Percentiles rank a stretch among this genome's conserved stretches.
Evolutionary conservation across 2,329 filamentous ascomycete genomes (phyloP).

Genomic region (Neopestalotiopsis rosae): DNA sequence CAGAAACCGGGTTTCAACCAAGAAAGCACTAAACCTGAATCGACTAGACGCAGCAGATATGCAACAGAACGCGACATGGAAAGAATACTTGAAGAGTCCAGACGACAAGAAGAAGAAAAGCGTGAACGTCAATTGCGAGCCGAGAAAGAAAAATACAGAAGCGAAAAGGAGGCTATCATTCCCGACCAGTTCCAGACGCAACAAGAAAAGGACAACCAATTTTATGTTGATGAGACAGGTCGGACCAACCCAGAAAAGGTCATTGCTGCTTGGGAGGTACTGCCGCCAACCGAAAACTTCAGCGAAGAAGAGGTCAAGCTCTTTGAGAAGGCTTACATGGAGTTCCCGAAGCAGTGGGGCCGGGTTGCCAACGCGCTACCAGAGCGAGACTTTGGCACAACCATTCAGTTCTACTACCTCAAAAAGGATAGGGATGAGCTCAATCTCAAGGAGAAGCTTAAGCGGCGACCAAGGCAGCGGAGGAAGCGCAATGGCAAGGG

Average conservation of each 20-base stretch:
- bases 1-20: slow-evolving; percentile 45
- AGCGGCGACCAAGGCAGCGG: slow-evolving; percentile 64
- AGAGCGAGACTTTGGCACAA: slow-evolving; percentile 75
- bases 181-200: slow-evolving; percentile 71
- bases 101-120: slow-evolving; percentile 72
- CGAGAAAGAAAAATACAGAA: slow-evolving; percentile 73
- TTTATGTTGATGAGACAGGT: slow-evolving; percentile 71
- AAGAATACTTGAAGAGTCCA: slow-evolving; percentile 73
- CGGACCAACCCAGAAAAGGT: slow-evolving; percentile 69
- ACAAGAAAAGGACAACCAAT: slow-evolving; percentile 61
- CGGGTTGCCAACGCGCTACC: slow-evolving; percentile 73
- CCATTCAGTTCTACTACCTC: slow-evolving; percentile 86
- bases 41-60: slow-evolving; percentile 58
- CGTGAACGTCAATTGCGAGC: slow-evolving; percentile 69
- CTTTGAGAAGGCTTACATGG: slow-evolving; percentile 77
- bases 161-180: slow-evolving; percentile 75
- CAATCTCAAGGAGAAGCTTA: slow-evolving; percentile 78
- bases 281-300: slow-evolving; percentile 78
- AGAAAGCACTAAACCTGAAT: slow-evolving; percentile 60
- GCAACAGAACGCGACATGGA: slow-evolving; percentile 77
- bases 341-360: slow-evolving; percentile 83
- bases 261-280: slow-evolving; percentile 72
- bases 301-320: slow-evolving; percentile 70
- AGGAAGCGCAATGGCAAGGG: slow-evolving; percentile 65
- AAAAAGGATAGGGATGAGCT: slow-evolving; percentile 79